Evolutionary conservation across 768 basidiomycete species (phyloP), one percentile per base, ranked within the genome.

Genomic region (Lentinula sp.): DNA sequence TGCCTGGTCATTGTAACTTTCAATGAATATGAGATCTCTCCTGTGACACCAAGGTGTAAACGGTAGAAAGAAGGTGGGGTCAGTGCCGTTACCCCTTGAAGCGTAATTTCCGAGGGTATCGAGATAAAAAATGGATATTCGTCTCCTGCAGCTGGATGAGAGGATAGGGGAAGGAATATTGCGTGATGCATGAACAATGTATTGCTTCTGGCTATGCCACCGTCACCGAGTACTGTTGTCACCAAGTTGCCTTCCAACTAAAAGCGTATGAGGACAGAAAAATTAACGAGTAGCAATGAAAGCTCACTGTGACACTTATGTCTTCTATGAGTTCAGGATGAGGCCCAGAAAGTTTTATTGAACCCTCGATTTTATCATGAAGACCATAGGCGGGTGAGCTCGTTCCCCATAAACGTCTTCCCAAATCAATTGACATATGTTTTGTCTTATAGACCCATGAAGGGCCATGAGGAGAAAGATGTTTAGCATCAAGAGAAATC

Each of bases 21-120:
- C 20, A 60, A 51, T 51, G 59, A 51, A 49, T 60, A 60, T n/a
- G 15, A 20, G 20, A 60, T 60, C 36, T 50, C 50, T n/a, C 59
- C 45, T 8, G 36, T 42, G 10, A 52, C 35, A 41, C 50, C 59
- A 23, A 36, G 36, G 41, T 52, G 41, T 37, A 35, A 28, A 32
- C 50, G 59, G n/a, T 49, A 51, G 59, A 51, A 60, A 10, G 59
- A 51, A 37, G 59, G 49, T 18, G 59, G 59, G 5, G 59, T 52
- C 18, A 42, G 49, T 42, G 59, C 39, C 33, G 50, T 39, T 32
- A 52, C 32, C 13, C 39, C 49, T 51, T 60, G 59, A 23, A 60
- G 23, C n/a, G 20, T 52, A 1, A 60, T 49, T 52, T 60, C 49
- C 37, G 59, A 42, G 4, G 59, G 59, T 52, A 60, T 43, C 15